Evolutionary conservation across 1,139 yeast genomes (phyloP), one percentile per base, ranked within the genome.

Genomic region (Suhomyces taliae): DNA sequence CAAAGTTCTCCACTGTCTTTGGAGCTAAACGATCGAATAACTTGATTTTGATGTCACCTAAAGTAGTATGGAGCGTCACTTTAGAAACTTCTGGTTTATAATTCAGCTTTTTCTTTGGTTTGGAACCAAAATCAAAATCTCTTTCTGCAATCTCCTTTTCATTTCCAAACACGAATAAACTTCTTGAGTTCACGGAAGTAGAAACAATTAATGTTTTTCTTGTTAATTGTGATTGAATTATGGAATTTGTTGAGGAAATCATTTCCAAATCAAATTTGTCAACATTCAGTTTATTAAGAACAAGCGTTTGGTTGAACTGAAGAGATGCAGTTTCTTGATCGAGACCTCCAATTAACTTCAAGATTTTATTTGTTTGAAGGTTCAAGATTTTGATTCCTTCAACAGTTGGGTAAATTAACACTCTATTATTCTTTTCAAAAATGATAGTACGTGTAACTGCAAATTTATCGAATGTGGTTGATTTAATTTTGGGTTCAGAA

Each of bases 1-100:
- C 57, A 50, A 78, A 78, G 55, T 77, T 78, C 51, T 75, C 76
- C 4, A 69, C 75, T 1, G 81, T 71, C 43, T 66, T 57, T 2
- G 81, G 81, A 0, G 76, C 71, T 27, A 64, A 57, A 35, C 63
- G 57, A 2, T 69, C 67, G 52, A 56, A 72, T n/a, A 77, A 55
- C 27, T 62, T 55, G 34, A 78, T 53, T 34, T 60, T 62, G 29
- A 78, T 74, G 53, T 78, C 82, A 6, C 82, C 82, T 19, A 66
- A 41, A 1, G 77, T 67, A 1, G 82, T 78, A 52, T 78, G 81
- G 11, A 78, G 52, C 1, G 65, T 59, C 2, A 56, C 68, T 34
- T 55, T 43, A 57, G 48, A 34, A 27, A 37, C 7, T 10, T 27
- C 31, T 36, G 4, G n/a, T 15, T 32, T 31, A 39, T 29, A 29